Evolutionary conservation across 1,139 yeast species (phyloP).

Genomic region (Debaryomyces fabryi): DNA sequence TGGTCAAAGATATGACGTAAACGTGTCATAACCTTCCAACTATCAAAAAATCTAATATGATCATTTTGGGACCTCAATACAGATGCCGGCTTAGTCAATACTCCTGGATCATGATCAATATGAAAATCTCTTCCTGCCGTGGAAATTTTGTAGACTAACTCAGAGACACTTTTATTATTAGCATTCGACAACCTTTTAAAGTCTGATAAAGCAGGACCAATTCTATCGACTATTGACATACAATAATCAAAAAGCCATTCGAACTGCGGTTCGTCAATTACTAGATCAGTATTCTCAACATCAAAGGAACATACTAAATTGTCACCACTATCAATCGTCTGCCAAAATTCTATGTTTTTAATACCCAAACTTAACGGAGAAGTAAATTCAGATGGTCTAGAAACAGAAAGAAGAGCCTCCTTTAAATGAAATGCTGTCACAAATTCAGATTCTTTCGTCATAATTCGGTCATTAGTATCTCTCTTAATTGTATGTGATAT

Average conservation of each 20-base stretch:
- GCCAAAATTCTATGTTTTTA: slow-evolving; percentile 49
- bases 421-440: slow-evolving; percentile 38
- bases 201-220: slow-evolving; percentile 26
- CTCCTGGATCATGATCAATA: slow-evolving; percentile 84
- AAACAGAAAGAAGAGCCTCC: slow-evolving; percentile 26
- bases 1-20: slow-evolving; percentile 69
- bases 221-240: slow-evolving; percentile 17
- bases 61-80: slow-evolving; percentile 68
- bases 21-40: slow-evolving; percentile 85
- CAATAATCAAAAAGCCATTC: slow-evolving; percentile 41
- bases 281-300: slow-evolving; percentile 33
- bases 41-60: slow-evolving; percentile 78
- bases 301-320: slow-evolving; percentile 36
- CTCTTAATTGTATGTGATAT: slow-evolving; percentile 23
- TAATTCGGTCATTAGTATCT: slow-evolving; percentile 10
- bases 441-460: slow-evolving; percentile 11
- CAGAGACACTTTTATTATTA: slow-evolving; percentile 28
- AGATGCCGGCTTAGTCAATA: slow-evolving; percentile 85
- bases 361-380: slow-evolving; percentile 25
- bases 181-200: slow-evolving; percentile 19
- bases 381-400: slow-evolving; percentile 26
- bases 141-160: slow-evolving; percentile 59
- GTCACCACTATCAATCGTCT: slow-evolving; percentile 25
- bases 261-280: slow-evolving; percentile 36
- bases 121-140: slow-evolving; percentile 61